These are phyloP conservation scores for Stentor coeruleus DNA, from an alignment of 73 alveolate species.

Conservation along the genomic window DNA sequence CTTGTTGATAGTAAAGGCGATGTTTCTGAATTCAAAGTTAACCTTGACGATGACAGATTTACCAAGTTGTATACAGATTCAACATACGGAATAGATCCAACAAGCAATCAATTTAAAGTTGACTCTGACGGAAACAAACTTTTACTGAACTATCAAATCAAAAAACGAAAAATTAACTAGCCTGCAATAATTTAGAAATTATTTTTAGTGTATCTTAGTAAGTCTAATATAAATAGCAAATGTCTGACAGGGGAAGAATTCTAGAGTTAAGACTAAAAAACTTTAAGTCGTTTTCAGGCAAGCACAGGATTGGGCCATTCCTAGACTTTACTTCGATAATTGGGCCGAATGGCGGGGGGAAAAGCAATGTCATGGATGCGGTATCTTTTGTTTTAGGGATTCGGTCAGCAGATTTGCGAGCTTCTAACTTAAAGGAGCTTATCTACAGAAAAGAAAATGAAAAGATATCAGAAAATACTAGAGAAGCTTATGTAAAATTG, in stretches of 20 bases:
- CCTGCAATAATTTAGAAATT: no score
- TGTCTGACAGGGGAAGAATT: conserved; percentile 9
- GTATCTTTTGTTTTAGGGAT: conserved; percentile 88
- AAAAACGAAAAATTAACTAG: conserved; percentile 14
- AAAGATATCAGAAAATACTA: conserved; percentile 10
- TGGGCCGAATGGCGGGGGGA: conserved; percentile 99
- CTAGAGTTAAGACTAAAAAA: conserved; percentile 67
- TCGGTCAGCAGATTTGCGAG: conserved; percentile 67
- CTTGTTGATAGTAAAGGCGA: conserved; percentile 59
- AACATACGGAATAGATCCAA: conserved; percentile 80
- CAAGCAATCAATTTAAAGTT: conserved; percentile 66
- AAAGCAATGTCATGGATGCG: conserved; percentile 96
- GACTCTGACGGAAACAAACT: conserved; percentile 11
- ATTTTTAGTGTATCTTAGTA: no score
- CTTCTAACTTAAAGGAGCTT: conserved; percentile 75
- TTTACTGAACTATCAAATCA: not conserved
- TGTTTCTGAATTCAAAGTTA: conserved; percentile 24
- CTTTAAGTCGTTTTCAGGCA: conserved; percentile 93
- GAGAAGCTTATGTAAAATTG: conserved; percentile 39
- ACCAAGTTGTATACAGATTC: conserved; percentile 40
- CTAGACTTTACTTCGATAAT: conserved; percentile 84
- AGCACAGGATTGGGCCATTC: conserved; percentile 91
- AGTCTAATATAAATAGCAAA: not conserved
- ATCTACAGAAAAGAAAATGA: conserved; percentile 58
- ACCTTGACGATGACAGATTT: conserved; percentile 42